These are phyloP conservation scores for Arachnomyces sp. DNA, from an alignment of 2,329 filamentous ascomycete genomes.

Conservation along the genomic window DNA sequence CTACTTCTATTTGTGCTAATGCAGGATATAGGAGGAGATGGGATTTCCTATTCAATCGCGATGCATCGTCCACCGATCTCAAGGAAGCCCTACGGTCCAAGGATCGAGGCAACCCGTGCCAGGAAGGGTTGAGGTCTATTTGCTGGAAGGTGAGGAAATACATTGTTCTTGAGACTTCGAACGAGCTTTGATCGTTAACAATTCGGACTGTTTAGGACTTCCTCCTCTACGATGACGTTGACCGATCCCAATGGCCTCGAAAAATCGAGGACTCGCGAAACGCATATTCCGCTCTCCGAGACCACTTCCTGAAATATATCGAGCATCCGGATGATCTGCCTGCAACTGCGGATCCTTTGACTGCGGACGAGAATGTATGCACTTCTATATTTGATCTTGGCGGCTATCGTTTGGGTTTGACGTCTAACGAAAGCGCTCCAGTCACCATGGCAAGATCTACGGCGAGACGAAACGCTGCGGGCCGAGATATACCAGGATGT, in stretches of 20 bases:
- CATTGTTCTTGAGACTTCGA: conserved; percentile 1
- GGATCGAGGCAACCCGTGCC: conserved; percentile 54
- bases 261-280: conserved; percentile 60
- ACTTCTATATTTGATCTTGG: conserved; percentile 18
- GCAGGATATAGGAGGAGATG: conserved; percentile 52
- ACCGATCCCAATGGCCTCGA: conserved; percentile 59
- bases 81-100: conserved; percentile 56
- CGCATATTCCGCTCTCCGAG: conserved; percentile 63
- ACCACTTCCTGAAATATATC: conserved; percentile 72
- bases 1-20: conserved; percentile 9
- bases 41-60: conserved; percentile 50
- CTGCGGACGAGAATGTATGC: conserved; percentile 65
- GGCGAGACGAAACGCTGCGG: conserved; percentile 73
- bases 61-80: conserved; percentile 49
- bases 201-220: conserved; percentile 53
- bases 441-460: conserved; percentile 86
- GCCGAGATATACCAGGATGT: conserved; percentile 93
- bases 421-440: conserved; percentile 35
- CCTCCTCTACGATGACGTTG: conserved; percentile 62
- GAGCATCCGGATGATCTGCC: conserved; percentile 74
- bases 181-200: conserved; percentile 2
- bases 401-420: conserved; percentile 31
- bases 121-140: conserved; percentile 69
- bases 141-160: conserved; percentile 72
- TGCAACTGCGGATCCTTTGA: conserved; percentile 69